Base-by-base conservation (phyloP, 2,329 filamentous ascomycete genomes). In the Phialemoniopsis sp. region DNA sequence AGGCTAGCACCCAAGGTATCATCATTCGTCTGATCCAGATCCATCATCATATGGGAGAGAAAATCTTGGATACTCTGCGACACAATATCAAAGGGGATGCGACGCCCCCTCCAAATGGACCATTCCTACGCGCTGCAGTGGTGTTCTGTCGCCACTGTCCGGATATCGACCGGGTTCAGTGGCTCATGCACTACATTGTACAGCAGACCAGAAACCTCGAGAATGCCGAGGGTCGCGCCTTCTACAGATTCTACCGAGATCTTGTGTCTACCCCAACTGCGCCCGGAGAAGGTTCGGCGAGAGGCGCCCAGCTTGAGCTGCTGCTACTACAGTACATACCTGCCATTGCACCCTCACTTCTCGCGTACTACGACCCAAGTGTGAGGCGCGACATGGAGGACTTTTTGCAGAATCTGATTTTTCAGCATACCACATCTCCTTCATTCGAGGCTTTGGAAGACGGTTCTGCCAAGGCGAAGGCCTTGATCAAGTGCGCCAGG, bases 21-120 rank as follows among this genome's bases (percentile, higher is more conserved):
- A 55, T 89, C 36, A 60, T 59, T 29, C 64, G 70, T 4, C 66
- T 89, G 29, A 60, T 86, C 32, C 59, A 64, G n/a, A 62, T 73
- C 15, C 71, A 74, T 40, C 57, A 64, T 1, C 50, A 63, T 7
- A 69, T 80, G 57, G 76, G 80, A 32, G 36, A 61, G 0, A 63
- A 67, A 33, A 64, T 89, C 2, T 68, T 70, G 30, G 58, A 63
- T 32, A 76, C 77, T 1, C 55, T 87, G 31, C 64, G 72, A 43
- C 60, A 60, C 31, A 73, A 72, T 17, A 73, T 85, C 34, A 70
- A 68, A 14, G 69, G 74, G 12, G 68, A 72, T 13, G 62, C 72
- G 3, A 63, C 65, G 3, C 55, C 65, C 8, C 62, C 72, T 14
- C 63, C 66, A 26, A 64, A 75, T 45, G 64, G 68, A 13, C 73